Base-by-base conservation (phyloP, 1,284 basidiomycete genomes). In the Heterobasidion irregulare region DNA sequence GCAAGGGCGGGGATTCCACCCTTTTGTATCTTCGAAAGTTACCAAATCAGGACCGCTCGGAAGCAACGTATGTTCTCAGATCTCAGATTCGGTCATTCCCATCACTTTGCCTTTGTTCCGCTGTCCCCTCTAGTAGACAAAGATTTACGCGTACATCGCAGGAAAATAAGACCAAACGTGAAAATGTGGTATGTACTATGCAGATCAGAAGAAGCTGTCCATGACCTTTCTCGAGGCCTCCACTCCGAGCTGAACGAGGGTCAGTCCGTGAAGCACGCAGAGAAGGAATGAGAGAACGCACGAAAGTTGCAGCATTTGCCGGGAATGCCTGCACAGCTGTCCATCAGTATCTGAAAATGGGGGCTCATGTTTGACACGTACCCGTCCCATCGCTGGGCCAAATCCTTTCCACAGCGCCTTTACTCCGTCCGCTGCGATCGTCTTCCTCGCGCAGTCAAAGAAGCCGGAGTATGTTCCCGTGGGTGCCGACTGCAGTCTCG, bases 381-480 rank as follows among this genome's bases (percentile, higher is more conserved):
- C 93, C 66, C 94, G 76, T 52, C 84, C 88, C 94, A 98, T 98
- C 16, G 96, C 96, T 26, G 97, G 97, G 53, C 92, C 95, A 67
- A 98, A 93, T 32, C 96, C 97, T 73, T 91, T 98, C 91, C 95
- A 99, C 35, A 99, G 76, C 6, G 96, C 95, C 44, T 75, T 77
- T 26, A 91, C 75, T 50, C 97, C 97, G 70, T 98, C 95, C 57
- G 79, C 79, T n/a, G 92, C 90, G 61, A 99, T 89, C 5, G 94
- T 93, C 74, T 98, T 93, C 54, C 86, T 77, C 35, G 89, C 84
- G 67, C 97, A 99, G 70, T 99, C 97, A 58, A 98, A 64, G 68
- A 99, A 83, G 44, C 97, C 94, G 50, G 84, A 86, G 75, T 99
- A 99, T 12, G 94, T 98, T 32, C 97, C 97, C 5, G 87, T 85